Evolutionary conservation across 192 early-diverging fungal genomes (phyloP).

Genomic region (Backusella morwellensis): DNA sequence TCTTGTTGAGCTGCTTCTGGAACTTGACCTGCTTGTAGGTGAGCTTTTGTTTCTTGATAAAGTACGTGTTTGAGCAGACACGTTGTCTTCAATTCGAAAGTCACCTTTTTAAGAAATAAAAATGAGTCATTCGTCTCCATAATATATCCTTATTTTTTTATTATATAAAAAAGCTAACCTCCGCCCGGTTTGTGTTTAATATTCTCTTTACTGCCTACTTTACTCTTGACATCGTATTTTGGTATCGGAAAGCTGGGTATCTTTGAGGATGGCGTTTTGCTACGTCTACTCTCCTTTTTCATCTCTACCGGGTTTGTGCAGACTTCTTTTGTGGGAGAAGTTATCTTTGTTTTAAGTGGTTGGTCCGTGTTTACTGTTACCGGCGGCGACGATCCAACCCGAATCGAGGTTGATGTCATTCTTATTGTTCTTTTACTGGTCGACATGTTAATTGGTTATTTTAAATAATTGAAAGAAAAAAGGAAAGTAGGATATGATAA

Average conservation of each 20-base stretch:
- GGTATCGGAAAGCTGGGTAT: not conserved
- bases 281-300: not conserved
- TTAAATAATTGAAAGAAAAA: not conserved
- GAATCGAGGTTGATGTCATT: slow-evolving; percentile 7
- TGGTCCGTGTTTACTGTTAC: not conserved
- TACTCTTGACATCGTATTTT: not conserved
- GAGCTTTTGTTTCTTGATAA: not conserved
- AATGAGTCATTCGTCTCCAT: too few relatives aligned
- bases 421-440: not conserved
- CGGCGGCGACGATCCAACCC: not conserved
- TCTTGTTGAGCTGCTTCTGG: not conserved
- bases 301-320: not conserved
- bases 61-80: not conserved
- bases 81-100: not conserved
- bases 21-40: not conserved
- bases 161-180: slow-evolving; percentile 1
- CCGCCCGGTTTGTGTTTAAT: slow-evolving; percentile 18
- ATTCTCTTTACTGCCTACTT: slow-evolving; percentile 5
- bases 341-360: not conserved
- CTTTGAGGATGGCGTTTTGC: not conserved
- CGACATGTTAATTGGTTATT: not conserved
- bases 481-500: not conserved
- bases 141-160: not conserved
- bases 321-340: not conserved
- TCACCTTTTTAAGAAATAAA: not conserved